A percentile compares a stretch with the other conserved stretches of the same genome.
These are phyloP conservation scores for Somion occarium DNA, from an alignment of 1,284 basidiomycete species.

Conservation along the genomic window DNA sequence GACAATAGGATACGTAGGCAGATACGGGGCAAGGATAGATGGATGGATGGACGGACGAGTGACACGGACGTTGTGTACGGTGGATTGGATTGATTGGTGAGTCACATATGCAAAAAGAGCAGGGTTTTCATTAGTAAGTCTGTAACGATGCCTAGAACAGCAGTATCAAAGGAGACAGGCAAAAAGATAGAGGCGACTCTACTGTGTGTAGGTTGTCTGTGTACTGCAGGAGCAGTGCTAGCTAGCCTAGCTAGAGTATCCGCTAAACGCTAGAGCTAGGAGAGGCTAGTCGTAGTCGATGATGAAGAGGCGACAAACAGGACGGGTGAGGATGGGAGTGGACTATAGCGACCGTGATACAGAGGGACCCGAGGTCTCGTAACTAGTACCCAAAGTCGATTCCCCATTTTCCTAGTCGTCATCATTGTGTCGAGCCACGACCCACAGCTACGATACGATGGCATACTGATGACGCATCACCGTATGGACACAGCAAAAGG, in stretches of 20 bases:
- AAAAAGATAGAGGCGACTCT: conserved; percentile 57
- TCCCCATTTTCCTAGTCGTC: conserved; percentile 18
- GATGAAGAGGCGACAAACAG: neutral
- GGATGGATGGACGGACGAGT: conserved; percentile 21
- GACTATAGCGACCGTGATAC: conserved; percentile 31
- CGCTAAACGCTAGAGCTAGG: conserved; percentile 54
- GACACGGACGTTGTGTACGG: conserved; percentile 10
- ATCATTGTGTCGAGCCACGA: conserved; percentile 16
- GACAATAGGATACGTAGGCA: conserved; percentile 16
- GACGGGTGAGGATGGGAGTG: conserved; percentile 25
- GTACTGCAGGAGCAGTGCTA: neutral
- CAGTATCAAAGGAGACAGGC: conserved; percentile 47
- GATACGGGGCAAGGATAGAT: neutral
- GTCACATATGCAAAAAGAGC: conserved; percentile 21
- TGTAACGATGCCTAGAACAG: conserved; percentile 60
- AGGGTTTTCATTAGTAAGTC: conserved; percentile 67
- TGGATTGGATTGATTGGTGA: neutral
- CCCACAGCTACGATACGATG: conserved; percentile 14
- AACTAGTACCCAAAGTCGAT: conserved; percentile 23
- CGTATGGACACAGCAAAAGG: neutral
- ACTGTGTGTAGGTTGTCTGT: conserved; percentile 44
- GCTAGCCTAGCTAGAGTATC: conserved; percentile 41
- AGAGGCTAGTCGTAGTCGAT: conserved; percentile 35
- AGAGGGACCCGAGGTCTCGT: conserved; percentile 23
- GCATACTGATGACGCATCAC: conserved; percentile 13